A percentile compares a stretch with the other conserved stretches of the same genome.
Evolutionary conservation across 106 monocot genomes (phyloP).

Genomic region (Allium sativum): DNA sequence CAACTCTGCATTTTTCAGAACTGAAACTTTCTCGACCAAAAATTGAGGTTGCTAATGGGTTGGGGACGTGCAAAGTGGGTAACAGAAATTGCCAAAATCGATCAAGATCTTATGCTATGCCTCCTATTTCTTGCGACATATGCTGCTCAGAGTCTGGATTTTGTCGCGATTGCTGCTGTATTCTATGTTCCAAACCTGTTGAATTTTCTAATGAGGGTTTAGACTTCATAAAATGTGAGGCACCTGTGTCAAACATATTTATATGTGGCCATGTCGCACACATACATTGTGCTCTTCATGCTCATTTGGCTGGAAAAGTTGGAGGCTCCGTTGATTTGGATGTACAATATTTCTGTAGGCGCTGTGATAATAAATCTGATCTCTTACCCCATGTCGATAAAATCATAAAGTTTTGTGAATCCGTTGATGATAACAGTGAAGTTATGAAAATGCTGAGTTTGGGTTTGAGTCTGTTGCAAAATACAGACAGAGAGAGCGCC

Average conservation of each 20-base stretch:
- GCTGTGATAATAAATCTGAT: conserved; percentile 68
- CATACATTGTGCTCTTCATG: conserved; percentile 9
- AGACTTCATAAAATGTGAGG: conserved; percentile 57
- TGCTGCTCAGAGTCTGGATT: conserved; percentile 60
- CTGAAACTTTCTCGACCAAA: too few species aligned
- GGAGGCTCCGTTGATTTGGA: conserved; percentile 64
- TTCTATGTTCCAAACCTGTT: conserved; percentile 45
- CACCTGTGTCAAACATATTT: conserved; percentile 20
- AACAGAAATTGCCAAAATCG: too few species aligned
- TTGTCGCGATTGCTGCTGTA: conserved; percentile 75
- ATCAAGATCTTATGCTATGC: too few species aligned
- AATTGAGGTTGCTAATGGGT: too few species aligned
- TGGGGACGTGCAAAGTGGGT: too few species aligned
- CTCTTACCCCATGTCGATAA: conserved; percentile 40
- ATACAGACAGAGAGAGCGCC: conserved; percentile 30
- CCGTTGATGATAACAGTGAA: conserved; percentile 32
- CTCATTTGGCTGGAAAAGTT: conserved; percentile 70
- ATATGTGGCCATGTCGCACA: conserved; percentile 78
- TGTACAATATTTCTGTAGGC: conserved; percentile 58
- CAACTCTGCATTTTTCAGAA: too few species aligned
- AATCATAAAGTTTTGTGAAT: conserved; percentile 25
- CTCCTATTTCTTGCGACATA: conserved; percentile 37
- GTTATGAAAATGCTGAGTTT: conserved; percentile 36
- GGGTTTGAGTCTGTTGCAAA: conserved; percentile 36
- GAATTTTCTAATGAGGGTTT: conserved; percentile 29